phyloP scores from a whole-genome alignment of 345 rosid species.

The Eucalyptus regnans region DNA sequence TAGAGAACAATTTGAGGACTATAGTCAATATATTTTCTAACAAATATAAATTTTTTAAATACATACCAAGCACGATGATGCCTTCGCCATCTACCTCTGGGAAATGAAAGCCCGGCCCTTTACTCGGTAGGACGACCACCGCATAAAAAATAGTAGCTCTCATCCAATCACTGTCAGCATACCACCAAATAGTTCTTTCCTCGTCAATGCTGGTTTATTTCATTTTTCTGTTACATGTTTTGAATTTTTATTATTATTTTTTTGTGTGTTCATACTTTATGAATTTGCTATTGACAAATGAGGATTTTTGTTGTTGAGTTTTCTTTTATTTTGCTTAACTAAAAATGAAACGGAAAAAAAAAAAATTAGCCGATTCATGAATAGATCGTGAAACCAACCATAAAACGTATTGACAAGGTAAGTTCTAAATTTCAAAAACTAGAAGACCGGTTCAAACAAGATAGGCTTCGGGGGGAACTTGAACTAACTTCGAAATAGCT shows the following conservation, averaged over 20 bases:
- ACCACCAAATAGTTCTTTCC: slow-evolving; percentile 41
- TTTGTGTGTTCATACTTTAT: not conserved
- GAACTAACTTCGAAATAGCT: fast-evolving
- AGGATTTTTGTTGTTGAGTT: not conserved
- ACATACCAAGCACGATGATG: slow-evolving; percentile 4
- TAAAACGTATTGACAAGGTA: not conserved
- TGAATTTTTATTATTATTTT: too few species aligned
- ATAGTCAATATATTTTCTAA: not conserved
- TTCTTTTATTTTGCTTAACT: not conserved
- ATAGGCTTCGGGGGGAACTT: not conserved
- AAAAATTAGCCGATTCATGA: not conserved
- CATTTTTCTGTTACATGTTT: not conserved
- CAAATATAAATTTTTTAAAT: not conserved
- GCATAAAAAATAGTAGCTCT: slow-evolving; percentile 30
- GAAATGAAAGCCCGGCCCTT: slow-evolving; percentile 7
- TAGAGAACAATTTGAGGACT: not conserved
- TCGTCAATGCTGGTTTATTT: not conserved
- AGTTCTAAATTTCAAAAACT: not conserved
- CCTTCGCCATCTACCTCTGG: slow-evolving; percentile 12
- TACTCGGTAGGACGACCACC: not conserved
- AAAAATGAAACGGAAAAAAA: not conserved
- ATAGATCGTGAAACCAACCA: not conserved
- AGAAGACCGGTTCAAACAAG: fast-evolving
- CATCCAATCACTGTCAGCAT: slow-evolving; percentile 30
- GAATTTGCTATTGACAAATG: not conserved